Evolutionary conservation across 495 filamentous ascomycete genomes (phyloP), one percentile per base, ranked within the genome.

Genomic region (Thozetella sp.): DNA sequence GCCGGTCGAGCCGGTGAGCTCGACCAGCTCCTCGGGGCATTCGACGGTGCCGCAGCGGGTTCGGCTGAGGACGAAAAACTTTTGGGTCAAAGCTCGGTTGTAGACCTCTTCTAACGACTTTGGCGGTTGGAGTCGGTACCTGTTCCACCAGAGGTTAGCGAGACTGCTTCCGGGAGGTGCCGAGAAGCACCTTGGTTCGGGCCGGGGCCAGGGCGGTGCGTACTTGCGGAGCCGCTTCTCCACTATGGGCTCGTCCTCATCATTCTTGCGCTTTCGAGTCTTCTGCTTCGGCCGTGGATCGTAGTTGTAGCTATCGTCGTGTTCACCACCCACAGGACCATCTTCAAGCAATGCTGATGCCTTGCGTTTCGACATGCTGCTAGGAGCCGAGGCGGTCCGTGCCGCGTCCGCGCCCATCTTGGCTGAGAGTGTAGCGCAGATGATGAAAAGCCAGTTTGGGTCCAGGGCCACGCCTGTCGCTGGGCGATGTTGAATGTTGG

Each of bases 1-100:
- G 3, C 90, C 91, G 2, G 87, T 91, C 6, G 88, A 83, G 23
- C 92, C 92, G 15, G 88, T 87, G 52, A 96, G 75, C 34, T 89
- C 82, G 63, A 94, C 84, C 1, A 65, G 74, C 59, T 82, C 79
- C 37, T 75, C 67, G 9, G 77, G 76, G 45, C 58, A 66, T 19
- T 65, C 20, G 9, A 51, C 25, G 0, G 63, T 67, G 43, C 68
- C 69, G 27, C 53, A 6, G 20, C 71, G 73, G 22, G 62, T 69
- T 45, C 77, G 71, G 12, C 58, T 68, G 11, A 80, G 71, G 46
- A 80, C 67, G 53, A 68, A 80, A 59, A 80, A 80, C 51, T 72
- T 68, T 34, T 80, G 73, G n/a, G 68, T 74, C 3, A 64, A 74
- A 17, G 77, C 76, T 40, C 76, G 70, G 3, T 60, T n/a, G 63